phyloP scores from a whole-genome alignment of 1,284 basidiomycete species.

The Exobasidium rhododendri region DNA sequence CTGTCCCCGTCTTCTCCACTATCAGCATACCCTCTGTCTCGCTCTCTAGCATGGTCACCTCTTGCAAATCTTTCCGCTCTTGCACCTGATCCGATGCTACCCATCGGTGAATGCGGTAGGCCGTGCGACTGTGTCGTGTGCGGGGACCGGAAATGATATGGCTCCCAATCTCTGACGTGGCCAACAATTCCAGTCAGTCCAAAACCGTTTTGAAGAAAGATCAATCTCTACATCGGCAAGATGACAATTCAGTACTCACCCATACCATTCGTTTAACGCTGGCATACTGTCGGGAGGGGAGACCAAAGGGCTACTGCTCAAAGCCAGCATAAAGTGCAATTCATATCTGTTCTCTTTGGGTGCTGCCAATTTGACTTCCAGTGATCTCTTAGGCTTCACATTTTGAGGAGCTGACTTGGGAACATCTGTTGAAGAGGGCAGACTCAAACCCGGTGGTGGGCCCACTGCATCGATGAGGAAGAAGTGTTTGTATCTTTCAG shows the following conservation, averaged over 20 bases:
- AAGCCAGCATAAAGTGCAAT: conserved; percentile 59
- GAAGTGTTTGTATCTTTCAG: too few species aligned
- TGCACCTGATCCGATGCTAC: not conserved
- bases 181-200: conserved; percentile 59
- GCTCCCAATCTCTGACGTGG: conserved; percentile 26
- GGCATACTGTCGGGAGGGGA: conserved; percentile 71
- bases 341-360: not conserved
- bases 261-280: conserved; percentile 77
- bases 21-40: not conserved
- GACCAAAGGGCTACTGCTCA: conserved; percentile 74
- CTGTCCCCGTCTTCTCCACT: not conserved
- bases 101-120: conserved; percentile 37
- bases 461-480: too few species aligned
- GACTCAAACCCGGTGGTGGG: not conserved
- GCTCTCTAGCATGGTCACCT: not conserved
- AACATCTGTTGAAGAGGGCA: not conserved
- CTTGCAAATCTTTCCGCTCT: conserved; percentile 1
- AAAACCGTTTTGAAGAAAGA: conserved; percentile 75
- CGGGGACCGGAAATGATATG: conserved; percentile 65
- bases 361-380: not conserved
- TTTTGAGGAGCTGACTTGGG: too few species aligned
- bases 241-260: conserved; percentile 61
- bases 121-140: conserved; percentile 51
- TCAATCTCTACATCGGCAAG: conserved; percentile 71
- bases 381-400: too few species aligned